phyloP scores from a whole-genome alignment of 2,329 filamentous ascomycete genomes.

The Nectriaceae sp. region DNA sequence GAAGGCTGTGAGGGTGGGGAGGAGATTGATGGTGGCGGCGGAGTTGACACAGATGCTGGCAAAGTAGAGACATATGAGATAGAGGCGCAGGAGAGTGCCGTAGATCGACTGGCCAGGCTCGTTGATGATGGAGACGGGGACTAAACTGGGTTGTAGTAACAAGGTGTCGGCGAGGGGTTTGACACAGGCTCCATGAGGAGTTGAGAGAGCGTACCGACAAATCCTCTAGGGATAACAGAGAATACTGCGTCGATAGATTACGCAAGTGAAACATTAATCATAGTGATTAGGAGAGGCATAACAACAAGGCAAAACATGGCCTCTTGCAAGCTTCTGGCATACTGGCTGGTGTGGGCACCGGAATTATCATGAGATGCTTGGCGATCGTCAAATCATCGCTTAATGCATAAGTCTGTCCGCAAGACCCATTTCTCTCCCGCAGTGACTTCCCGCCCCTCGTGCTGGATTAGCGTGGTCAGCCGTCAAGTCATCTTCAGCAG shows the following conservation, averaged over 20 bases:
- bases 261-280: no score
- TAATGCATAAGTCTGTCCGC: conserved; percentile 77
- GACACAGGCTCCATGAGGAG: no score
- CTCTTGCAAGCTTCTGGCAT: no score
- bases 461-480: conserved; percentile 46
- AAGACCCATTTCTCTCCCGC: conserved; percentile 91
- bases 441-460: conserved; percentile 80
- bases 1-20: background rate
- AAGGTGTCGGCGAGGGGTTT: background rate
- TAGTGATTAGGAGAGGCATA: no score
- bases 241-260: no score
- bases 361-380: no score
- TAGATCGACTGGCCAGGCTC: conserved; percentile 15
- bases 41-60: background rate
- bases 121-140: background rate
- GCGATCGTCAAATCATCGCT: no score
- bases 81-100: conserved; percentile 4
- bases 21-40: background rate
- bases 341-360: no score
- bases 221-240: no score
- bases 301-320: no score
- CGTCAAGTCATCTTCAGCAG: background rate
- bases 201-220: no score
- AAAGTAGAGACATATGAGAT: background rate
- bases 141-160: no score